phyloP scores from a whole-genome alignment of 2,329 filamentous ascomycete species.

The Microdochium nivale region DNA sequence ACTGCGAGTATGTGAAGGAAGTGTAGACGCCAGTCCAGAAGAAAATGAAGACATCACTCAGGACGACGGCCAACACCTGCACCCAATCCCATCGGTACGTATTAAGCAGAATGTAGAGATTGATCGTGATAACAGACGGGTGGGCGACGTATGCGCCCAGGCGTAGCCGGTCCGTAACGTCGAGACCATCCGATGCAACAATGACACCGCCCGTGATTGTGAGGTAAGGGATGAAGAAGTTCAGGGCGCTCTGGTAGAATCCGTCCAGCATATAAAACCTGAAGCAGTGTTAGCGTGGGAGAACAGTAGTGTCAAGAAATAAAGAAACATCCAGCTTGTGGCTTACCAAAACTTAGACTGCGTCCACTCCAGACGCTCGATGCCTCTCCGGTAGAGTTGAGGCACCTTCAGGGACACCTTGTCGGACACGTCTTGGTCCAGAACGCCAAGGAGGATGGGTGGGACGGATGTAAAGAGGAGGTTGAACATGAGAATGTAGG shows the following conservation, averaged over 20 bases:
- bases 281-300: constrained; percentile 18
- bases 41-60: constrained; percentile 84
- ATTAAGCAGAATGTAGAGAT: constrained; percentile 90
- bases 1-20: constrained; percentile 34
- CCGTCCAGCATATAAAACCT: constrained; percentile 94
- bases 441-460: constrained; percentile 89
- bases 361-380: constrained; percentile 95
- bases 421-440: constrained; percentile 95
- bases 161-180: constrained; percentile 69
- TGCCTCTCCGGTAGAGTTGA: constrained; percentile 89
- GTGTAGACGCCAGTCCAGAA: constrained; percentile 92
- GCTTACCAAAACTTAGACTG: constrained; percentile 89
- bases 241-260: constrained; percentile 86
- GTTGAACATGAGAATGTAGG: constrained; percentile 95
- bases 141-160: constrained; percentile 84
- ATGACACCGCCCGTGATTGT: constrained; percentile 63
- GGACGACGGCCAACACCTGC: constrained; percentile 69
- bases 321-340: neutral
- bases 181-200: constrained; percentile 62
- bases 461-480: constrained; percentile 92
- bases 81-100: constrained; percentile 98
- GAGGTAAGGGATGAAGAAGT: constrained; percentile 87
- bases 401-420: constrained; percentile 89
- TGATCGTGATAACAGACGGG: constrained; percentile 79
- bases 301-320: neutral